These are phyloP conservation scores for Pythium insidiosum DNA, from an alignment of 352 stramenopile species.

Conservation along the genomic window DNA sequence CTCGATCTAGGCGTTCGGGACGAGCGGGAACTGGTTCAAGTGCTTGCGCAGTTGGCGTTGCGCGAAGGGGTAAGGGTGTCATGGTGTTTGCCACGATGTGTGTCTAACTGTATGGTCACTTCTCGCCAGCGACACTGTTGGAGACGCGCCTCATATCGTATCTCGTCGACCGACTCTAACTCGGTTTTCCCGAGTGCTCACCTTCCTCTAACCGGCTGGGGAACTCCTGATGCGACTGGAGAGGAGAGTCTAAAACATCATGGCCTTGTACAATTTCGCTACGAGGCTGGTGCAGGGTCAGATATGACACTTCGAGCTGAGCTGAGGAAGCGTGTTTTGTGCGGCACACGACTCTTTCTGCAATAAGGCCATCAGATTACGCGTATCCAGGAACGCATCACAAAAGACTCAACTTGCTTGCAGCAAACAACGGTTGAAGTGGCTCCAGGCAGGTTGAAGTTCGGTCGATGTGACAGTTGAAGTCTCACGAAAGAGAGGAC, in stretches of 20 bases:
- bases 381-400: no score
- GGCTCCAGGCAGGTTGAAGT: no score
- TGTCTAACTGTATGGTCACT: not conserved
- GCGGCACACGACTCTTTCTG: conserved; percentile 16
- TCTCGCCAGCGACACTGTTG: conserved; percentile 10
- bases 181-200: not conserved
- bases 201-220: conserved; percentile 39
- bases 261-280: conserved; percentile 40
- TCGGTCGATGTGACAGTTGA: no score
- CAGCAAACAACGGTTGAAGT: no score
- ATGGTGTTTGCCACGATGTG: not conserved
- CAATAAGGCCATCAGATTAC: conserved; percentile 5
- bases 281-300: conserved; percentile 8
- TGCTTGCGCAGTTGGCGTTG: conserved; percentile 66
- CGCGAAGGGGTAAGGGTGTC: conserved; percentile 40
- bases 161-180: conserved; percentile 1
- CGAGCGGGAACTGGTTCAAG: conserved; percentile 68
- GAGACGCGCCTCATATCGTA: conserved; percentile 10
- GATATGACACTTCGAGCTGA: conserved; percentile 17
- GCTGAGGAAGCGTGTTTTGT: conserved; percentile 21
- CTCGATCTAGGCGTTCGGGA: conserved; percentile 68
- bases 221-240: conserved; percentile 36
- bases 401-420: no score
- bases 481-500: no score
- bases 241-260: conserved; percentile 56